Evolutionary conservation across 345 rosid genomes (phyloP).

Genomic region (Nasturtium officinale): DNA sequence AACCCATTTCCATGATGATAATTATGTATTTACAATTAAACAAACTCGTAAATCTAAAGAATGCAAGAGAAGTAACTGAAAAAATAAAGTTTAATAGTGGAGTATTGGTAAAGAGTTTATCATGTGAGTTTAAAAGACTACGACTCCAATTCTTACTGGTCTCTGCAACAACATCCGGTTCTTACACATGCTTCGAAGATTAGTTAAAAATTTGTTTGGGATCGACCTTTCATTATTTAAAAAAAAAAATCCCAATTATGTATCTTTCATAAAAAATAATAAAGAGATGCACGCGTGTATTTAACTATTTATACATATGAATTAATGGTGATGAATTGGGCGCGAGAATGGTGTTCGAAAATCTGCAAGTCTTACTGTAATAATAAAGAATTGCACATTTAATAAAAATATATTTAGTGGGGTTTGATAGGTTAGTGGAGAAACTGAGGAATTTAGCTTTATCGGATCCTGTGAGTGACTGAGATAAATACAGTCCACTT

Average conservation of each 20-base stretch:
- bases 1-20: background rate
- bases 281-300: conserved; percentile 29
- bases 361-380: background rate
- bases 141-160: background rate
- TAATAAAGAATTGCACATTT: background rate
- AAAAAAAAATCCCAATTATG: background rate
- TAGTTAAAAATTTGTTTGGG: background rate
- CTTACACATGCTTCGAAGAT: background rate
- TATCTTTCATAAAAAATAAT: background rate
- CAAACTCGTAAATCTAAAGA: background rate
- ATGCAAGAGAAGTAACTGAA: background rate
- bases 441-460: conserved; percentile 46
- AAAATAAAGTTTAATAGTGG: background rate
- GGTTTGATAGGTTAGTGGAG: conserved; percentile 41
- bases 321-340: conserved; percentile 14
- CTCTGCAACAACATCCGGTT: background rate
- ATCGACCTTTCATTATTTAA: background rate
- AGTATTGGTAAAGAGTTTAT: background rate
- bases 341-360: conserved; percentile 26
- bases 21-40: background rate
- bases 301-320: conserved; percentile 10
- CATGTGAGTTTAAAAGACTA: background rate
- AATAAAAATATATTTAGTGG: background rate
- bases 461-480: conserved; percentile 73
- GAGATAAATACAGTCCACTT: conserved; percentile 35